Evolutionary conservation across 805 yeast species (phyloP).

Genomic region (Kockiozyma suomiensis): DNA sequence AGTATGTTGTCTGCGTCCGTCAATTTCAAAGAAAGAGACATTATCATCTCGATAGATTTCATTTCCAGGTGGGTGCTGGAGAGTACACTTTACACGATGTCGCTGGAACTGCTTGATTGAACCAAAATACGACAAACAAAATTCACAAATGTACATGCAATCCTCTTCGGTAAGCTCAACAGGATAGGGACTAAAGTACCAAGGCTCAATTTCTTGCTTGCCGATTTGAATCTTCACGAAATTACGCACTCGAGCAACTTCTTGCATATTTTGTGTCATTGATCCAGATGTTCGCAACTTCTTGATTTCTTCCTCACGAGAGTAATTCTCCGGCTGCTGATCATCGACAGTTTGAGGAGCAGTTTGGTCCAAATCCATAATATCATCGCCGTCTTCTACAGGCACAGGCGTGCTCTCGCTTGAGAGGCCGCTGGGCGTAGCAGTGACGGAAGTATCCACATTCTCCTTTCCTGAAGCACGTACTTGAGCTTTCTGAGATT

Average conservation of each 20-base stretch:
- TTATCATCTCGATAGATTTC: slow-evolving; percentile 92
- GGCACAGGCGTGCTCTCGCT: slow-evolving; percentile 14
- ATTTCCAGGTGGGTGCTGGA: slow-evolving; percentile 97
- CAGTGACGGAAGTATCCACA: slow-evolving; percentile 5
- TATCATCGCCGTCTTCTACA: slow-evolving; percentile 51
- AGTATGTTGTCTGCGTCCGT: slow-evolving; percentile 91
- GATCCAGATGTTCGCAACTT: slow-evolving; percentile 93
- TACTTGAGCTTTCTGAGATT: slow-evolving; percentile 2
- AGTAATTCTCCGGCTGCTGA: slow-evolving; percentile 61
- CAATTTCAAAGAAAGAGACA: slow-evolving; percentile 95
- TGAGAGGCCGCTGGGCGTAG: slow-evolving; percentile 1
- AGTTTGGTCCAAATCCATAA: slow-evolving; percentile 80
- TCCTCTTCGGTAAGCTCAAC: slow-evolving; percentile 92
- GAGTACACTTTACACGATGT: slow-evolving; percentile 80
- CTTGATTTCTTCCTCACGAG: slow-evolving; percentile 89
- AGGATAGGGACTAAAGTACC: slow-evolving; percentile 99
- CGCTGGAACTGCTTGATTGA: slow-evolving; percentile 90
- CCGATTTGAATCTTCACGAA: slow-evolving; percentile 80
- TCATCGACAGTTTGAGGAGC: slow-evolving; percentile 71
- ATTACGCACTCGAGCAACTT: slow-evolving; percentile 88
- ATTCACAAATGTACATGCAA: slow-evolving; percentile 86
- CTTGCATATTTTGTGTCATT: slow-evolving; percentile 87
- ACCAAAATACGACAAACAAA: slow-evolving; percentile 84
- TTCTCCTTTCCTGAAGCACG: slow-evolving; percentile 45
- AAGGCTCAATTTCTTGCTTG: slow-evolving; percentile 90